Conservation (phyloP, 148 eudicot species). For the Amaranthus hypochondriacus region DNA sequence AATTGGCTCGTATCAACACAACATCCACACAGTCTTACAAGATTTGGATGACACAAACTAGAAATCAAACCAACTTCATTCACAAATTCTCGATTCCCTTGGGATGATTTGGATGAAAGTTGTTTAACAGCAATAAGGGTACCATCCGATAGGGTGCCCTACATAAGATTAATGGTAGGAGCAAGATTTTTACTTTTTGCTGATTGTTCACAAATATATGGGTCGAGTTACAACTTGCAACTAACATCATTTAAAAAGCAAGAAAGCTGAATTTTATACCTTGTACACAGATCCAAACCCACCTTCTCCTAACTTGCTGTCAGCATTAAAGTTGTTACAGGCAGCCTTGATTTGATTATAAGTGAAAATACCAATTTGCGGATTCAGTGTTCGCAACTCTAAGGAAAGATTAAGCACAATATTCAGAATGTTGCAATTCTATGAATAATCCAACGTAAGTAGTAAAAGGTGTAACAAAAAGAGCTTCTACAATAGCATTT, state of each 20-base stretch:
- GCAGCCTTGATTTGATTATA: slow-evolving; percentile 53
- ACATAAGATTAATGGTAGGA: not conserved
- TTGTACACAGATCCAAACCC: slow-evolving; percentile 63
- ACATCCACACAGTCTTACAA: slow-evolving; percentile 26
- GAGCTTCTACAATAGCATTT: too few relatives aligned
- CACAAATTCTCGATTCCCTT: slow-evolving; percentile 30
- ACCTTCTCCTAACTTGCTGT: slow-evolving; percentile 55
- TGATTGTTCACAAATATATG: not conserved
- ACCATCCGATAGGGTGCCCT: slow-evolving; percentile 29
- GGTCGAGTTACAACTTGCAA: too few relatives aligned
- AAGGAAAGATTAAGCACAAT: not conserved
- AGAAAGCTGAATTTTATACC: slow-evolving; percentile 18
- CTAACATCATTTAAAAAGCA: not conserved
- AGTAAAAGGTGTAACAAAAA: too few relatives aligned
- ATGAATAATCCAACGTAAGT: too few relatives aligned
- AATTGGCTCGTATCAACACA: slow-evolving; percentile 20
- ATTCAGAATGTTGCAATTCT: too few relatives aligned
- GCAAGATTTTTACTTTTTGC: not conserved
- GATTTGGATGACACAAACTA: slow-evolving; percentile 27
- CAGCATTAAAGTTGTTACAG: slow-evolving; percentile 38
- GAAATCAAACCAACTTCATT: slow-evolving; percentile 33
- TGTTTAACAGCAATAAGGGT: slow-evolving; percentile 28
- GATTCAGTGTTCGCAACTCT: slow-evolving; percentile 42
- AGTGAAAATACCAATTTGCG: slow-evolving; percentile 42
- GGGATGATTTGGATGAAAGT: slow-evolving; percentile 26